Conservation (phyloP, 257 asterid genomes). For the Fraxinus anomala region DNA sequence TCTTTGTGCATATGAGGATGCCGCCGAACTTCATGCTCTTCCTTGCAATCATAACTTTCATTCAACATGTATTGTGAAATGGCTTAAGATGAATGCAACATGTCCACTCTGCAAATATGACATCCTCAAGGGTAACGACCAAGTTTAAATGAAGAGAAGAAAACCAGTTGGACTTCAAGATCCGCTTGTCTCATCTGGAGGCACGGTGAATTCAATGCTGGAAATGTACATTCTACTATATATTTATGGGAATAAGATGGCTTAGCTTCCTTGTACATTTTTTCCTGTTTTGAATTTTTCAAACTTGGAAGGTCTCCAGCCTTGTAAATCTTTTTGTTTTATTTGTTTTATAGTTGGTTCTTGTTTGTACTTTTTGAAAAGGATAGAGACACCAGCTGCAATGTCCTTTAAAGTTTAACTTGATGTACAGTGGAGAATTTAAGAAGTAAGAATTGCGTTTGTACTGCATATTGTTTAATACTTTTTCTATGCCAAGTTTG, state of each 20-base stretch:
- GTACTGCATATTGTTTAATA: too few species aligned
- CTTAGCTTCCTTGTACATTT: constrained; percentile 24
- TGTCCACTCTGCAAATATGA: constrained; percentile 97
- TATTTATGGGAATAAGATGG: constrained; percentile 28
- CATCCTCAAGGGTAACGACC: constrained; percentile 92
- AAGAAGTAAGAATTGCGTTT: too few species aligned
- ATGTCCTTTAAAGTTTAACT: too few species aligned
- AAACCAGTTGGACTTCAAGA: constrained; percentile 5
- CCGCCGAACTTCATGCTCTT: constrained; percentile 73
- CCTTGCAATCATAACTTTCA: constrained; percentile 89
- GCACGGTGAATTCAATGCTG: neutral
- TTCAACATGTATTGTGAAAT: constrained; percentile 76
- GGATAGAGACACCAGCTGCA: too few species aligned
- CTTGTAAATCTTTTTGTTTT: constrained; percentile 28
- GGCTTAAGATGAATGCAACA: constrained; percentile 98
- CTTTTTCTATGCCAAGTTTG: too few species aligned
- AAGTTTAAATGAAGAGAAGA: constrained; percentile 45
- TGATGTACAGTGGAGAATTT: too few species aligned
- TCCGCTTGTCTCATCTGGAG: constrained; percentile 1
- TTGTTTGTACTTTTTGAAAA: neutral
- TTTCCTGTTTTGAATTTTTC: constrained; percentile 2
- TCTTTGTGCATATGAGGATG: constrained; percentile 78
- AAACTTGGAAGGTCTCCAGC: neutral
- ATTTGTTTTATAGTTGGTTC: neutral
- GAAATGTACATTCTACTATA: constrained; percentile 9